These are phyloP conservation scores for Claviceps spartinae DNA, from an alignment of 2,329 filamentous ascomycete species.

Conservation along the genomic window DNA sequence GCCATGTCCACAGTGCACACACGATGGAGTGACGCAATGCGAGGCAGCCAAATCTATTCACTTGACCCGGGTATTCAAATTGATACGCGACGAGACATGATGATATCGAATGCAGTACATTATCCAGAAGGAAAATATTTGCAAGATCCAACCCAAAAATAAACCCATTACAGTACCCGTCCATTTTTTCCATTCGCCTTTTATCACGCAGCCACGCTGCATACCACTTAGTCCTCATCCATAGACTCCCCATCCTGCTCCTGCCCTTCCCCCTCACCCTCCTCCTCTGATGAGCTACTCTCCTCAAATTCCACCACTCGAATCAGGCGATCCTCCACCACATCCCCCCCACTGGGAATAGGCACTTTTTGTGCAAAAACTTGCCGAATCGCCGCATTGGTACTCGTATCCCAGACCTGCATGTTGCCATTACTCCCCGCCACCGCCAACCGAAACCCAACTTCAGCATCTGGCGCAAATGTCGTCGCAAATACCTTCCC, in stretches of 20 bases:
- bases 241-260: slow-evolving; percentile 12
- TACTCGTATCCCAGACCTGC: slow-evolving; percentile 93
- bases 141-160: neutral
- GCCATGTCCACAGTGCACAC: too few species aligned
- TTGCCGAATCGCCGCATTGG: slow-evolving; percentile 73
- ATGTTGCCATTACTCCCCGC: slow-evolving; percentile 88
- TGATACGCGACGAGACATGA: neutral
- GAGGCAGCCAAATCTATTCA: too few species aligned
- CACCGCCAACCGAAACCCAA: slow-evolving; percentile 83
- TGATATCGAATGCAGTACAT: neutral
- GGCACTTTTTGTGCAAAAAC: slow-evolving; percentile 59
- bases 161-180: neutral
- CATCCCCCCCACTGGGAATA: slow-evolving; percentile 45
- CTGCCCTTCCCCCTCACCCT: slow-evolving; percentile 41
- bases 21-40: too few species aligned
- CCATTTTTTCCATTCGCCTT: neutral
- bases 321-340: slow-evolving; percentile 62
- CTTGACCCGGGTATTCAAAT: neutral
- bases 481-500: slow-evolving; percentile 86
- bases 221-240: slow-evolving; percentile 12
- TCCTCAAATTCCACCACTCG: slow-evolving; percentile 51
- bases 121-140: neutral
- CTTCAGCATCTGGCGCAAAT: slow-evolving; percentile 82
- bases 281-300: slow-evolving; percentile 46
- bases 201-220: neutral